phyloP scores from a whole-genome alignment of 2,329 filamentous ascomycete genomes.

The Lomentospora prolificans region DNA sequence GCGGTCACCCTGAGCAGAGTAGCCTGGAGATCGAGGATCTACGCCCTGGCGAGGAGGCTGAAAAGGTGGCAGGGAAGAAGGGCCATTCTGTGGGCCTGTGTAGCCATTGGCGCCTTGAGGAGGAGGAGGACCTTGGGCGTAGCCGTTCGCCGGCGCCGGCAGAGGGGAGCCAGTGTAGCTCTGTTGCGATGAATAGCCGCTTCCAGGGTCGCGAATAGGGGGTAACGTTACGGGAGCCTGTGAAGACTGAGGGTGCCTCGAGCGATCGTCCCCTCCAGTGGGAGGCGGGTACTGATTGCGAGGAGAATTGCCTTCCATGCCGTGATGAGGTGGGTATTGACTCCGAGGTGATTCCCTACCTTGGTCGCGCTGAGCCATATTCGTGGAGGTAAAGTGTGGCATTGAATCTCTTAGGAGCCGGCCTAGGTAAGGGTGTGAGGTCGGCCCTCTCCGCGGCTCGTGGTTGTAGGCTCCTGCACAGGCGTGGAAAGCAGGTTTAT shows the following conservation, averaged over 20 bases:
- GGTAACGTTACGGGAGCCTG: conserved; percentile 5
- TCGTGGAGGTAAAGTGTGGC: conserved; percentile 7
- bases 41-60: conserved; percentile 20
- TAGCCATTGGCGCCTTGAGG: conserved; percentile 2
- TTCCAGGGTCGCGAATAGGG: conserved; percentile 5
- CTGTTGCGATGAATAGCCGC: not conserved
- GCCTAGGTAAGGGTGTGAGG: not conserved
- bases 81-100: not conserved
- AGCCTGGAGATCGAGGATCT: conserved; percentile 2
- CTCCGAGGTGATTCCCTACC: conserved; percentile 4
- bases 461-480: not conserved
- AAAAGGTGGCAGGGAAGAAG: conserved; percentile 27
- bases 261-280: not conserved
- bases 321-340: conserved; percentile 1
- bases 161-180: not conserved
- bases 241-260: not conserved
- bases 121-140: conserved; percentile 2
- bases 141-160: not conserved
- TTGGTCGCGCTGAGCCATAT: conserved; percentile 4
- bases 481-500: not conserved
- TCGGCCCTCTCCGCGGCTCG: not conserved
- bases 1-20: conserved; percentile 1
- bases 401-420: not conserved
- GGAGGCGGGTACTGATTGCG: conserved; percentile 4
- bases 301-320: not conserved